Evolutionary conservation across 108 stramenopile species (phyloP).

Genomic region (Fragilariopsis cylindrus): DNA sequence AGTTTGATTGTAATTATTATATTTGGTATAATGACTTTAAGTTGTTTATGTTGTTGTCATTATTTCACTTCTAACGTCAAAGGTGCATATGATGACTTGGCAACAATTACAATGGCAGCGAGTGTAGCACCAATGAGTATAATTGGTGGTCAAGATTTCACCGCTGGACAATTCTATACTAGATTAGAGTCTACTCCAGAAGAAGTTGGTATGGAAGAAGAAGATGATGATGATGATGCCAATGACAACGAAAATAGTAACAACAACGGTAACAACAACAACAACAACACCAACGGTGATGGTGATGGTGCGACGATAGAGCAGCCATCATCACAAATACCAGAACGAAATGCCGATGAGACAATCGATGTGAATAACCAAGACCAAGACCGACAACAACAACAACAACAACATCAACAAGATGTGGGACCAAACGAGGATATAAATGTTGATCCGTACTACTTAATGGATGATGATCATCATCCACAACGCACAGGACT

Average conservation of each 20-base stretch:
- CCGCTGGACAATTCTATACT: slow-evolving; percentile 7
- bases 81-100: slow-evolving; percentile 72
- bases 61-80: slow-evolving; percentile 43
- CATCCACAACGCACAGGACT: neutral
- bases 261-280: neutral
- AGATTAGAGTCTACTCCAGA: slow-evolving; percentile 25
- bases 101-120: slow-evolving; percentile 13
- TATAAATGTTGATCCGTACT: slow-evolving; percentile 5
- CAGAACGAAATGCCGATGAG: neutral
- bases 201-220: slow-evolving; percentile 16
- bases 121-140: slow-evolving; percentile 9
- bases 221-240: slow-evolving; percentile 31
- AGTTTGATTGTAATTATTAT: slow-evolving; percentile 34
- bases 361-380: neutral
- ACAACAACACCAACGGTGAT: neutral
- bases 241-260: neutral
- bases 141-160: slow-evolving; percentile 12
- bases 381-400: neutral
- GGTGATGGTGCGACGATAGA: neutral
- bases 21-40: slow-evolving; percentile 42
- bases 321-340: neutral
- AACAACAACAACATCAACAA: slow-evolving; percentile 10
- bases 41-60: slow-evolving; percentile 62
- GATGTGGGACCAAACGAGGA: slow-evolving; percentile 10
- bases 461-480: neutral